phyloP scores from a whole-genome alignment of 345 rosid genomes.

The Pistacia vera region DNA sequence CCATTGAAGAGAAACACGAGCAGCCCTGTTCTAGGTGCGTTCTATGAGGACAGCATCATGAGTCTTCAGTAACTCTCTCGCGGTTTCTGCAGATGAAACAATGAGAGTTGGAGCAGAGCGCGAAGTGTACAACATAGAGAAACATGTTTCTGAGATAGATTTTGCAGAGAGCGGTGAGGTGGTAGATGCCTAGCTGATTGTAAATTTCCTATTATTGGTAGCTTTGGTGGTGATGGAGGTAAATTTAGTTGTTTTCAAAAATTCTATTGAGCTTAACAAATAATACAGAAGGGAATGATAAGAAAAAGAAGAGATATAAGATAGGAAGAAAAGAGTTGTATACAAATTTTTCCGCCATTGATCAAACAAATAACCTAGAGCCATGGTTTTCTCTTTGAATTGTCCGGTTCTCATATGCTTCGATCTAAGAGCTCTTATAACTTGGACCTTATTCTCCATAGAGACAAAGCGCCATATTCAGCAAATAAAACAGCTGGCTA shows the following conservation, averaged over 20 bases:
- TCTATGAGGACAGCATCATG: conserved; percentile 18
- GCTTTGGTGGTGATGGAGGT: conserved; percentile 28
- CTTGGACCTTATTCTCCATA: too few relatives aligned
- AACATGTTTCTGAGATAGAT: conserved; percentile 22
- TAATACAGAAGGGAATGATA: neutral
- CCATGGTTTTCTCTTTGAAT: too few relatives aligned
- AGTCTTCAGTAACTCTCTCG: conserved; percentile 23
- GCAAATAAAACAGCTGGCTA: too few relatives aligned
- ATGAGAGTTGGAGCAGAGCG: conserved; percentile 18
- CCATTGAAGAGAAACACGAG: conserved; percentile 13
- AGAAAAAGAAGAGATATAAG: neutral
- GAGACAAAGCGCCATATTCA: too few relatives aligned
- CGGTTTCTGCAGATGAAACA: conserved; percentile 29
- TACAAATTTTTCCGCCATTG: conserved; percentile 8
- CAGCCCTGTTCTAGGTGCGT: conserved; percentile 14
- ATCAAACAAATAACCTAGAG: neutral
- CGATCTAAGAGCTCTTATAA: too few relatives aligned
- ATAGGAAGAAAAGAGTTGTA: neutral
- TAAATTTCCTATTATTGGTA: conserved; percentile 32
- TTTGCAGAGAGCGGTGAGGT: conserved; percentile 19
- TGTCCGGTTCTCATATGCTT: too few relatives aligned
- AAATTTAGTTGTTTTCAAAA: conserved; percentile 7
- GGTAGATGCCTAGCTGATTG: conserved; percentile 25
- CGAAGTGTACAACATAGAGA: conserved; percentile 18
- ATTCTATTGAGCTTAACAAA: neutral